phyloP scores from a whole-genome alignment of 2,329 filamentous ascomycete genomes.

The Cytospora mali region DNA sequence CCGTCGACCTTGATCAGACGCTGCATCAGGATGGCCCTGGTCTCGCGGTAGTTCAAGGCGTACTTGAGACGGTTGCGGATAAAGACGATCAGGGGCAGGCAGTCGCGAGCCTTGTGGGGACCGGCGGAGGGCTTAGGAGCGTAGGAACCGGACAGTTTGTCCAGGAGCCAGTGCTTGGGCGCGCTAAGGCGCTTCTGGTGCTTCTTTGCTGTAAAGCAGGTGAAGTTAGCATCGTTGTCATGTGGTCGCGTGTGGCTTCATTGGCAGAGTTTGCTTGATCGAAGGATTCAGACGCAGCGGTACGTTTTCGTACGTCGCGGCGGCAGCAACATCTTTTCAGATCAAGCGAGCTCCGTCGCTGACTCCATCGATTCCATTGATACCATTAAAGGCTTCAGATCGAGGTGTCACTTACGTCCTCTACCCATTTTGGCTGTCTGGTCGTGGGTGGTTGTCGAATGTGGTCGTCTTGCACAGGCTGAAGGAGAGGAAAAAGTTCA shows the following conservation, averaged over 20 bases:
- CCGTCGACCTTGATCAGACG: conserved; percentile 99
- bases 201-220: conserved; percentile 66
- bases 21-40: conserved; percentile 98
- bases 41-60: conserved; percentile 97
- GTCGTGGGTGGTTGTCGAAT: conserved; percentile 24
- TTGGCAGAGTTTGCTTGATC: neutral
- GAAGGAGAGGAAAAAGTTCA: conserved; percentile 14
- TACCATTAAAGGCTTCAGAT: neutral
- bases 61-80: conserved; percentile 98
- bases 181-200: conserved; percentile 99
- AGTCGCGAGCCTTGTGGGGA: conserved; percentile 99
- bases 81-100: conserved; percentile 98
- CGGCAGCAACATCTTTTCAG: neutral
- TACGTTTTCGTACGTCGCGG: neutral
- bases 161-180: conserved; percentile 99
- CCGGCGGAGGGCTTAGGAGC: conserved; percentile 73
- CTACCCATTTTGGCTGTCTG: conserved; percentile 30
- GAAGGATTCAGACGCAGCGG: neutral
- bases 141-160: conserved; percentile 96
- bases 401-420: conserved; percentile 28
- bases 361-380: conserved; percentile 14
- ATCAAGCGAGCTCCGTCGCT: neutral
- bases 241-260: neutral
- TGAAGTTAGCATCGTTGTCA: conserved; percentile 14
- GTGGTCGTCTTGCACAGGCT: conserved; percentile 24